A percentile compares a stretch with the other conserved stretches of the same genome.
Conservation (phyloP, 2,329 filamentous ascomycete species). For the Phialemoniopsis sp. region DNA sequence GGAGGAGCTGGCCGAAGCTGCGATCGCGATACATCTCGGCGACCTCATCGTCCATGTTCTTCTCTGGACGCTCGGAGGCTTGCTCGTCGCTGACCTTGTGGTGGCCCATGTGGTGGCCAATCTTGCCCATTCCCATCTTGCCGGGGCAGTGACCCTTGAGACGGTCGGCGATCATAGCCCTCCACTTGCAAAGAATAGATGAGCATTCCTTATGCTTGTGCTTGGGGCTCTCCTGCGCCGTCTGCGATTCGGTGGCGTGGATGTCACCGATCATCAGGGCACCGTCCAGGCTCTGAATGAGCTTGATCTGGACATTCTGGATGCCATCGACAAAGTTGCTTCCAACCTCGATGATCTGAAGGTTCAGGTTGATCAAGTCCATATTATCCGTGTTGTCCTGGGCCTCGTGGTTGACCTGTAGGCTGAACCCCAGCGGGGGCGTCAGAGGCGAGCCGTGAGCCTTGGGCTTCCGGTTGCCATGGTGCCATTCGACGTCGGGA, state of each 20-base stretch:
- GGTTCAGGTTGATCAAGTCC: slow-evolving; percentile 46
- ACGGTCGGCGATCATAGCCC: slow-evolving; percentile 39
- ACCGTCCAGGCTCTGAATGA: slow-evolving; percentile 54
- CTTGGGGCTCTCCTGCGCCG: slow-evolving; percentile 15
- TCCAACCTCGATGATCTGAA: slow-evolving; percentile 59
- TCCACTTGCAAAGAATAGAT: slow-evolving; percentile 38
- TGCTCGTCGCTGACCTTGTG: background rate
- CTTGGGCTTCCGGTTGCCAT: slow-evolving; percentile 15
- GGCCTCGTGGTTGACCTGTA: slow-evolving; percentile 36
- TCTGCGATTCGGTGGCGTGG: slow-evolving; percentile 19
- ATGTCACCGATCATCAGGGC: slow-evolving; percentile 49
- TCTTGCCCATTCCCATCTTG: slow-evolving; percentile 17
- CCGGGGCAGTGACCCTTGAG: slow-evolving; percentile 36
- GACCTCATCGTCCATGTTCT: background rate
- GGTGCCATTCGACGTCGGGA: slow-evolving; percentile 24
- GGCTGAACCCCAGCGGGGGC: slow-evolving; percentile 43
- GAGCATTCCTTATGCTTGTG: slow-evolving; percentile 23
- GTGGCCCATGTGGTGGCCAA: slow-evolving; percentile 9
- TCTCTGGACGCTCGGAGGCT: background rate
- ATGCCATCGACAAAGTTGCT: slow-evolving; percentile 49
- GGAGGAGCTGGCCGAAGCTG: slow-evolving; percentile 42
- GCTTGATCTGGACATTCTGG: slow-evolving; percentile 52
- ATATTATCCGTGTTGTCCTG: slow-evolving; percentile 46
- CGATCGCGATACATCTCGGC: slow-evolving; percentile 4
- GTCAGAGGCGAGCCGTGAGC: slow-evolving; percentile 9